Percentiles rank a stretch among this genome's conserved stretches.
Evolutionary conservation across 1,139 yeast genomes (phyloP).

Genomic region (Starmera stellimalicola): DNA sequence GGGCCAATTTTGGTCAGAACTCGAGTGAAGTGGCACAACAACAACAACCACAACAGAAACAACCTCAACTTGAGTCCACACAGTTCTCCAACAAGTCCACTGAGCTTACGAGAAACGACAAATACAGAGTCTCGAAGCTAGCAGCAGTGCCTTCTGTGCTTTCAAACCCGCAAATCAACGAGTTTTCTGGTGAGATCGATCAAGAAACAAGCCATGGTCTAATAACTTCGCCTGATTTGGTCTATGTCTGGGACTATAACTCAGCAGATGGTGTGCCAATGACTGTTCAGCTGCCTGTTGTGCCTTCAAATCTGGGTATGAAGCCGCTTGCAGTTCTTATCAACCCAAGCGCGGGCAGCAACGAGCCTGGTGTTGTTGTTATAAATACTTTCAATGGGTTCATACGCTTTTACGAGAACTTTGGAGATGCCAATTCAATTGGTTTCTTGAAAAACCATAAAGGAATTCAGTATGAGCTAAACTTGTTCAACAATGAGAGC

Average conservation of each 20-base stretch:
- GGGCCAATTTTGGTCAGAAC: not conserved
- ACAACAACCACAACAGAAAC: not conserved
- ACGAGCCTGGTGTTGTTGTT: conserved; percentile 64
- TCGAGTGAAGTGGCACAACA: too few relatives aligned
- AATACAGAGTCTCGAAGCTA: conserved; percentile 52
- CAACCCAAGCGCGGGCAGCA: conserved; percentile 49
- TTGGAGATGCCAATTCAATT: conserved; percentile 58
- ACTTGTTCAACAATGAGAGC: conserved; percentile 40
- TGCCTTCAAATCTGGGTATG: conserved; percentile 20
- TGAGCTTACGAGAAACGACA: conserved; percentile 52
- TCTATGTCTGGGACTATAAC: conserved; percentile 64
- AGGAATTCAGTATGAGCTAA: conserved; percentile 28
- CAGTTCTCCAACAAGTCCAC: conserved; percentile 16
- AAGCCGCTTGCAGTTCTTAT: conserved; percentile 58
- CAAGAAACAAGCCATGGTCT: conserved; percentile 45
- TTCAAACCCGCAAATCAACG: conserved; percentile 3
- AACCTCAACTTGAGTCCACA: not conserved
- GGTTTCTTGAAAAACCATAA: conserved; percentile 40
- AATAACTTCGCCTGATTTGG: conserved; percentile 37
- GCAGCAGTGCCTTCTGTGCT: conserved; percentile 42
- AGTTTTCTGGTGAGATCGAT: conserved; percentile 43
- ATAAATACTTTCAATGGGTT: conserved; percentile 47
- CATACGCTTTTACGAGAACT: conserved; percentile 55
- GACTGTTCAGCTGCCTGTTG: conserved; percentile 28
- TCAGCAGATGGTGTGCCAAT: conserved; percentile 50